Conservation (phyloP, 106 monocot species). For the Dioscorea zingiberensis region DNA sequence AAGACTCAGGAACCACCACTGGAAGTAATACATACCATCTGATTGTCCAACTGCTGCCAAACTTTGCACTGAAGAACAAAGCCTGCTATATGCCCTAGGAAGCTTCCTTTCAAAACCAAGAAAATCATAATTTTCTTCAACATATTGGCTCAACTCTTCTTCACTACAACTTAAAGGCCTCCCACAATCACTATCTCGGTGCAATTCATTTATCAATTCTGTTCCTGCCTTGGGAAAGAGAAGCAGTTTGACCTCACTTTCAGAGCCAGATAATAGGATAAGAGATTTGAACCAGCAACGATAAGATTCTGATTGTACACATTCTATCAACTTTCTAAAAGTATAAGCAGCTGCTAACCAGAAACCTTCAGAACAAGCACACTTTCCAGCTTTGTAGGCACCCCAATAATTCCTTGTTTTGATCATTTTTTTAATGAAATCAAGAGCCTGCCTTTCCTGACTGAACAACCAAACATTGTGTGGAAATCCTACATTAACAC, state of each 20-base stretch:
- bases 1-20: slow-evolving; percentile 76
- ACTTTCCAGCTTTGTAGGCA: slow-evolving; percentile 65
- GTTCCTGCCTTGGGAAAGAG: slow-evolving; percentile 51
- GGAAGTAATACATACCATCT: slow-evolving; percentile 45
- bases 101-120: slow-evolving; percentile 34
- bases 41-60: slow-evolving; percentile 25
- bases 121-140: slow-evolving; percentile 15
- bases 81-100: slow-evolving; percentile 35
- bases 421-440: slow-evolving; percentile 45
- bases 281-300: slow-evolving; percentile 67
- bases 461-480: slow-evolving; percentile 19
- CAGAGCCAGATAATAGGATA: slow-evolving; percentile 61
- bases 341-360: slow-evolving; percentile 81
- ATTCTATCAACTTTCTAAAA: slow-evolving; percentile 61
- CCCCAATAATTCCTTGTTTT: slow-evolving; percentile 51
- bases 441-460: slow-evolving; percentile 44
- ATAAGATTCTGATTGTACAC: slow-evolving; percentile 29
- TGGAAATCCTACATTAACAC: not conserved
- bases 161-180: slow-evolving; percentile 17
- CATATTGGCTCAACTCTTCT: slow-evolving; percentile 10
- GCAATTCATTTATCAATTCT: slow-evolving; percentile 43
- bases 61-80: slow-evolving; percentile 48
- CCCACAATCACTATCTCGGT: slow-evolving; percentile 17
- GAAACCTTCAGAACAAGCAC: slow-evolving; percentile 48
- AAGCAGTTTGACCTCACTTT: slow-evolving; percentile 82